phyloP scores from a whole-genome alignment of 148 eudicot genomes.

The Nepenthes gracilis region DNA sequence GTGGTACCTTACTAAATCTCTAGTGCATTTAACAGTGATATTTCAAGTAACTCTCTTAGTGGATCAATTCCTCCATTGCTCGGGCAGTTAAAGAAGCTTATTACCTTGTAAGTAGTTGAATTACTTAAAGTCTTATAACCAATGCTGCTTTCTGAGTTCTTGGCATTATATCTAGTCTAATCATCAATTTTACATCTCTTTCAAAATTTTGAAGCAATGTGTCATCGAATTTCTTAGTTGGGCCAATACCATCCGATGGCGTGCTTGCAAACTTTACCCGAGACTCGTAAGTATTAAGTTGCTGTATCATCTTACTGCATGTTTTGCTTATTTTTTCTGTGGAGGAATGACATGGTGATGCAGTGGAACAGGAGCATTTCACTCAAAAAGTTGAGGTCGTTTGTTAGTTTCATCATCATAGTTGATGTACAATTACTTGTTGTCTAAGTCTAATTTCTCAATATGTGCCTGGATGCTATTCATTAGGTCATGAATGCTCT shows the following conservation, averaged over 20 bases:
- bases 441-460: no score
- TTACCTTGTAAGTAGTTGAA: slow-evolving; percentile 47
- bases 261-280: slow-evolving; percentile 47
- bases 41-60: slow-evolving; percentile 76
- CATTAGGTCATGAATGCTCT: no score
- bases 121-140: slow-evolving; percentile 3
- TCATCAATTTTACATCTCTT: slow-evolving; percentile 3
- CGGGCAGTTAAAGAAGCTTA: slow-evolving; percentile 64
- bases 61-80: slow-evolving; percentile 80
- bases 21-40: slow-evolving; percentile 45
- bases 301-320: neutral
- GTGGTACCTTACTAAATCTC: slow-evolving; percentile 3
- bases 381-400: no score
- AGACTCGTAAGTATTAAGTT: slow-evolving; percentile 52
- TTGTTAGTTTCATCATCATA: no score
- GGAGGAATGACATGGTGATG: neutral
- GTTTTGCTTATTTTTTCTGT: neutral
- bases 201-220: slow-evolving; percentile 56
- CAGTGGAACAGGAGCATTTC: no score
- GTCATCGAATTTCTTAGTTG: slow-evolving; percentile 79
- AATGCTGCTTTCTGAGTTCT: neutral
- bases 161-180: neutral
- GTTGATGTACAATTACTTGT: no score
- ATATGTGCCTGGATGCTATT: no score
- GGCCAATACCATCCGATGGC: slow-evolving; percentile 73